A percentile compares a stretch with the other conserved stretches of the same genome.
These are phyloP conservation scores for Colletotrichum camelliae DNA, from an alignment of 2,329 filamentous ascomycete species.

Conservation along the genomic window DNA sequence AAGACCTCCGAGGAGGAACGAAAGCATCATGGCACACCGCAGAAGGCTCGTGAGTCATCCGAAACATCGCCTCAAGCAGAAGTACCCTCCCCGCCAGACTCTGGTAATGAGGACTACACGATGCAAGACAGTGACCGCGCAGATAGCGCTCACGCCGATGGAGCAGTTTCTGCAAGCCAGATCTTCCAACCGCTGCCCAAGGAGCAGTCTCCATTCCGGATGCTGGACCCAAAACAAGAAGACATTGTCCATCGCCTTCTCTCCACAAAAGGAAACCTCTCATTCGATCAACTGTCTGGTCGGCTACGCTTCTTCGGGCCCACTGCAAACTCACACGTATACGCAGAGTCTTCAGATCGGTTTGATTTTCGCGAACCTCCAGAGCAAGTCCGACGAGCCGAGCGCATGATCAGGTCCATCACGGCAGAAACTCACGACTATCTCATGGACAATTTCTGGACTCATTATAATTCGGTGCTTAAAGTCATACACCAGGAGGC, in stretches of 20 bases:
- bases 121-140: constrained; percentile 30
- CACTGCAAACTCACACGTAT: constrained; percentile 58
- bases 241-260: constrained; percentile 54
- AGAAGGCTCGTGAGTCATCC: neutral
- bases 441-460: constrained; percentile 57
- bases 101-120: constrained; percentile 35
- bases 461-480: constrained; percentile 54
- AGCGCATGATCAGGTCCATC: constrained; percentile 52
- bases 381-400: constrained; percentile 49
- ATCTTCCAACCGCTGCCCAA: constrained; percentile 27
- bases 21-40: constrained; percentile 12
- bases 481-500: constrained; percentile 54
- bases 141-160: constrained; percentile 21
- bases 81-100: constrained; percentile 36
- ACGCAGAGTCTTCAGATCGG: constrained; percentile 43
- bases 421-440: constrained; percentile 54
- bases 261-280: constrained; percentile 53
- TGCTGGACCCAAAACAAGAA: constrained; percentile 47
- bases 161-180: constrained; percentile 10
- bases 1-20: constrained; percentile 24
- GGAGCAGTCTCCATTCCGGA: constrained; percentile 38
- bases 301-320: constrained; percentile 58
- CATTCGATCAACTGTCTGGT: constrained; percentile 56
- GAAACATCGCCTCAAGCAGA: constrained; percentile 24
- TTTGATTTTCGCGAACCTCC: constrained; percentile 42